phyloP scores from a whole-genome alignment of 2,329 filamentous ascomycete species.

The Mollisiaceae sp. region DNA sequence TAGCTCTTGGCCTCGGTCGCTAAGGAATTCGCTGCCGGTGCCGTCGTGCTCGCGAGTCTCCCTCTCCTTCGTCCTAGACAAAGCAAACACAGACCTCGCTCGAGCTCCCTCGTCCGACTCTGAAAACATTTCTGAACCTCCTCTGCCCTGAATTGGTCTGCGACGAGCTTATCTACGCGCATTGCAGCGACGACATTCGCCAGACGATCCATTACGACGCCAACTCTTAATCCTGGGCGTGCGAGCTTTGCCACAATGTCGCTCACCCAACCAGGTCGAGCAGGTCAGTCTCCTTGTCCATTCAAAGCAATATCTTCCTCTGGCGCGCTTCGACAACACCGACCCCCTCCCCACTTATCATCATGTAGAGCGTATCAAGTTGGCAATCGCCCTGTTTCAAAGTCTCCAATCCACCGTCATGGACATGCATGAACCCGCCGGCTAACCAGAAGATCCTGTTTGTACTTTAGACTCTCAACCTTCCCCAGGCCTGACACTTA shows the following conservation, averaged over 20 bases:
- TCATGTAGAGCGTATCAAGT: slow-evolving; percentile 39
- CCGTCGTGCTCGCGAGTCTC: background rate
- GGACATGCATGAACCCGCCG: slow-evolving; percentile 38
- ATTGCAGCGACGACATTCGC: background rate
- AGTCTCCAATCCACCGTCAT: slow-evolving; percentile 29
- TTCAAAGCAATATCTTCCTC: slow-evolving; percentile 31
- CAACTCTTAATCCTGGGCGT: slow-evolving; percentile 24
- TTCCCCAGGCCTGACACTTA: slow-evolving; percentile 63
- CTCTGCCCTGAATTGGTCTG: background rate
- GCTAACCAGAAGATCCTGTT: slow-evolving; percentile 38
- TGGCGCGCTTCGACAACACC: slow-evolving; percentile 34
- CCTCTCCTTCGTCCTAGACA: slow-evolving; percentile 7
- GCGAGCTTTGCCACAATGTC: slow-evolving; percentile 38
- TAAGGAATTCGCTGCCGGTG: slow-evolving; percentile 26
- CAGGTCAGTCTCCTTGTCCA: slow-evolving; percentile 36
- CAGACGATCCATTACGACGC: slow-evolving; percentile 17
- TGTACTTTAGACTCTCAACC: slow-evolving; percentile 42
- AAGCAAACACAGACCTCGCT: slow-evolving; percentile 21
- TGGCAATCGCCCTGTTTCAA: slow-evolving; percentile 41
- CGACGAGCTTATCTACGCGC: slow-evolving; percentile 12
- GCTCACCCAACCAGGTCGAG: slow-evolving; percentile 38
- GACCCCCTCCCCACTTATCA: slow-evolving; percentile 38
- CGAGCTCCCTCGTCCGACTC: slow-evolving; percentile 10
- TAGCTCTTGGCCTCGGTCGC: slow-evolving; percentile 25
- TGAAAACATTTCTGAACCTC: slow-evolving; percentile 14